Percentiles rank a stretch among this genome's conserved stretches.
Evolutionary conservation across 2,329 filamentous ascomycete species (phyloP).

Genomic region (Camillea tinctor): DNA sequence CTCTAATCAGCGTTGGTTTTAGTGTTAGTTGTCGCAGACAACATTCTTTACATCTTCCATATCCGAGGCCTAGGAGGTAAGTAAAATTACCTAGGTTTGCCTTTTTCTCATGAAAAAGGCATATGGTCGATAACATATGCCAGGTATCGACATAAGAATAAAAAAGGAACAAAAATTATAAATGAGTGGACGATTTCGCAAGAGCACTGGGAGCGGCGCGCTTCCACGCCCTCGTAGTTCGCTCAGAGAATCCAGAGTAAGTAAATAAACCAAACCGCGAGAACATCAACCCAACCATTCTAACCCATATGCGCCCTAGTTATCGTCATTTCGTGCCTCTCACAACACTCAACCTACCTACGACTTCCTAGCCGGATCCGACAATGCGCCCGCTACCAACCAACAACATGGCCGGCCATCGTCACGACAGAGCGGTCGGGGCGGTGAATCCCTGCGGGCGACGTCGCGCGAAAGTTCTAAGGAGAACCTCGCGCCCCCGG

Average conservation of each 20-base stretch:
- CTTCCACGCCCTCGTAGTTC: constrained; percentile 23
- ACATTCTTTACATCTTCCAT: background rate
- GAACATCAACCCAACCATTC: background rate
- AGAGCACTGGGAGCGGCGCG: constrained; percentile 26
- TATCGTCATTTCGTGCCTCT: constrained; percentile 46
- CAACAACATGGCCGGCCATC: constrained; percentile 32
- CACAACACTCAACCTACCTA: constrained; percentile 55
- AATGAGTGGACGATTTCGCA: constrained; percentile 29
- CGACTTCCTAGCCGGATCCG: constrained; percentile 57
- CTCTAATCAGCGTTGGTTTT: constrained; percentile 6
- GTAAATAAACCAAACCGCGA: constrained; percentile 18
- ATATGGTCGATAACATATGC: background rate
- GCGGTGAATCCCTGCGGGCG: constrained; percentile 40
- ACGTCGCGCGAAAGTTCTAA: constrained; percentile 58
- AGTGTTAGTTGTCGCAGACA: constrained; percentile 2
- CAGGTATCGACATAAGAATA: constrained; percentile 3
- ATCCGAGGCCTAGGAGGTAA: background rate
- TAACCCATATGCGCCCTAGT: constrained; percentile 26
- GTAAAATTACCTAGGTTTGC: background rate
- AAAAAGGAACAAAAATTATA: constrained; percentile 2
- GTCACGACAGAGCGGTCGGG: constrained; percentile 41
- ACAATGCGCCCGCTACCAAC: constrained; percentile 36
- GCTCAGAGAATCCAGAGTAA: constrained; percentile 29
- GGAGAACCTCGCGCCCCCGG: constrained; percentile 58
- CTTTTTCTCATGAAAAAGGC: background rate